phyloP scores from a whole-genome alignment of 768 basidiomycete genomes.

The Macrolepiota dolichaula region DNA sequence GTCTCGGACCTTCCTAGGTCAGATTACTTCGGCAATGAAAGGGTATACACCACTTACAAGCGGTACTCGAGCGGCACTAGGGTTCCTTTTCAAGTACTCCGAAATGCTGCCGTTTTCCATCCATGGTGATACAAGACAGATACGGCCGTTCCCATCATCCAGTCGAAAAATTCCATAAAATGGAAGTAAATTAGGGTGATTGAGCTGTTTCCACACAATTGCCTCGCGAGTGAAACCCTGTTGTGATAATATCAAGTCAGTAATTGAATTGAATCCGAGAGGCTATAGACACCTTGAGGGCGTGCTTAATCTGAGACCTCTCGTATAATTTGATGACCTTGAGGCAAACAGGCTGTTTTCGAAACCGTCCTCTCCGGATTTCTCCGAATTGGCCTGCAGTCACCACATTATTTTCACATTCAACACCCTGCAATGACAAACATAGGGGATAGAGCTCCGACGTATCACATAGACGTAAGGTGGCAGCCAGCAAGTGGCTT shows the following conservation, averaged over 20 bases:
- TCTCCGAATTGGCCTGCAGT: conserved; percentile 27
- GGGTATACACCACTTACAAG: neutral
- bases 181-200: neutral
- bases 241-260: neutral
- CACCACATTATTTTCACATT: conserved; percentile 12
- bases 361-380: conserved; percentile 22
- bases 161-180: neutral
- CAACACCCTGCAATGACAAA: conserved; percentile 17
- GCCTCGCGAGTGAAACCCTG: neutral
- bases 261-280: no score
- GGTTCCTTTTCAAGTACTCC: neutral
- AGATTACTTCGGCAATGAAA: neutral
- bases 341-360: conserved; percentile 19
- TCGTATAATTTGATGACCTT: conserved; percentile 24
- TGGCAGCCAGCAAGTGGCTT: neutral
- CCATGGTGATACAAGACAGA: conserved; percentile 14
- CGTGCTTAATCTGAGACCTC: conserved; percentile 14
- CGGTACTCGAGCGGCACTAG: neutral
- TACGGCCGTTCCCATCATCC: neutral
- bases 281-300: conserved; percentile 18
- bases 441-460: conserved; percentile 26
- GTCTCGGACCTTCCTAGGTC: conserved; percentile 6
- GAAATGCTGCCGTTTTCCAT: conserved; percentile 12
- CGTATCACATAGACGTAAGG: conserved; percentile 20
- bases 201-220: neutral